phyloP scores from a whole-genome alignment of 257 asterid species.

The Gentiana dahurica region DNA sequence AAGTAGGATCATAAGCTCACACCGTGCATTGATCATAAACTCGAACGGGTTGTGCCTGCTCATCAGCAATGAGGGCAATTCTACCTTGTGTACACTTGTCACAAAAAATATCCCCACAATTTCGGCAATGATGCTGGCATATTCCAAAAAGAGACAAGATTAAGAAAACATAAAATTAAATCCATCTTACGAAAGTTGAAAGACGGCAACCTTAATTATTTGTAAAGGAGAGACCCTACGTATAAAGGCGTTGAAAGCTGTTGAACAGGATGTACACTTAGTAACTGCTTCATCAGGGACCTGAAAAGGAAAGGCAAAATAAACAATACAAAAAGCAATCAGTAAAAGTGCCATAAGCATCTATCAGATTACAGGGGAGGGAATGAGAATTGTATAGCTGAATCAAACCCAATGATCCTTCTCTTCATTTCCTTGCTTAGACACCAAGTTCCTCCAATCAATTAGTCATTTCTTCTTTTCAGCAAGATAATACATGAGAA shows the following conservation, averaged over 20 bases:
- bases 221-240: conserved; percentile 36
- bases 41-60: conserved; percentile 75
- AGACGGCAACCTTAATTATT: conserved; percentile 10
- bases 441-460: conserved; percentile 66
- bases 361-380: not conserved
- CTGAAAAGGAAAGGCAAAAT: conserved; percentile 20
- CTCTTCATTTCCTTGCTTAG: conserved; percentile 60
- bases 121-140: conserved; percentile 81
- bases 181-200: not conserved
- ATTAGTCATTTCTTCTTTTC: conserved; percentile 65
- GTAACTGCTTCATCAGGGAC: conserved; percentile 85
- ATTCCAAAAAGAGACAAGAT: conserved; percentile 13
- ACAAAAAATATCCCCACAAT: conserved; percentile 91
- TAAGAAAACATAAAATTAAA: not conserved
- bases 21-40: conserved; percentile 67
- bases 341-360: not conserved
- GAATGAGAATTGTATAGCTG: not conserved
- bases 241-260: conserved; percentile 66
- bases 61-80: conserved; percentile 66
- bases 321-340: conserved; percentile 3
- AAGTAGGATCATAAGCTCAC: too few species aligned
- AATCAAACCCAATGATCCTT: conserved; percentile 87
- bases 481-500: conserved; percentile 7
- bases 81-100: conserved; percentile 97
- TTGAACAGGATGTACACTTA: conserved; percentile 51